Evolutionary conservation across 805 yeast species (phyloP), one percentile per base, ranked within the genome.

Genomic region (Cyberlindnera maritima): DNA sequence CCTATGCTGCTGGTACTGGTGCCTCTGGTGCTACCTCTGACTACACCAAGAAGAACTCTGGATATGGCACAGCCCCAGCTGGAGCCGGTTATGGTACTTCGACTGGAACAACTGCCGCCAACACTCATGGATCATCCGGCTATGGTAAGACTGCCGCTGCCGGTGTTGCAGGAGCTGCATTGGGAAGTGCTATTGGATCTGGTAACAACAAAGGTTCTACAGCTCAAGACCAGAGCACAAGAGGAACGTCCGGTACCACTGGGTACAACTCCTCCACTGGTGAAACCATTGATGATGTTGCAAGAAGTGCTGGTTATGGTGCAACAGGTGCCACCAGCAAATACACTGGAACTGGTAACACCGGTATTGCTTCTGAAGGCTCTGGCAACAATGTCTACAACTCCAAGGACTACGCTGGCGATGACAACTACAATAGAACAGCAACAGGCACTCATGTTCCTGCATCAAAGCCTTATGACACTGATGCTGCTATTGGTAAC

Each of bases 1-100:
- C 48, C 3, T 50, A 45, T 31, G 52, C 44, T 29, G 53, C 46
- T 20, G 49, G 48, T 2, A 19, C 44, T 3, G 54, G 54, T 37
- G 49, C 55, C 14, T 34, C 53, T 14, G 56, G 49, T 40, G 53
- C 50, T 19, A 48, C 50, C 2, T 36, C 50, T 34, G 48, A 39
- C 25, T 33, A 25, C 26, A 34, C 49, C 21, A 40, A 43, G 19
- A 37, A 35, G 13, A 37, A 19, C 37, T 15, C 36, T 15, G 36
- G 21, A n/a, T 10, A 26, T n/a, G 34, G 29, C 5, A 17, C 7
- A 10, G 31, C 4, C 17, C 15, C 39, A n/a, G 19, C 14, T 28
- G 31, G 31, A 28, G 11, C 31, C 31, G 31, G 15, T 18, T 15
- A 19, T 21, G 18, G 18, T 35, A 17, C 25, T 26, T 41, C 32